These are phyloP conservation scores for Scenedesmus sp. DNA, from an alignment of 163 green algal species.

Conservation along the genomic window DNA sequence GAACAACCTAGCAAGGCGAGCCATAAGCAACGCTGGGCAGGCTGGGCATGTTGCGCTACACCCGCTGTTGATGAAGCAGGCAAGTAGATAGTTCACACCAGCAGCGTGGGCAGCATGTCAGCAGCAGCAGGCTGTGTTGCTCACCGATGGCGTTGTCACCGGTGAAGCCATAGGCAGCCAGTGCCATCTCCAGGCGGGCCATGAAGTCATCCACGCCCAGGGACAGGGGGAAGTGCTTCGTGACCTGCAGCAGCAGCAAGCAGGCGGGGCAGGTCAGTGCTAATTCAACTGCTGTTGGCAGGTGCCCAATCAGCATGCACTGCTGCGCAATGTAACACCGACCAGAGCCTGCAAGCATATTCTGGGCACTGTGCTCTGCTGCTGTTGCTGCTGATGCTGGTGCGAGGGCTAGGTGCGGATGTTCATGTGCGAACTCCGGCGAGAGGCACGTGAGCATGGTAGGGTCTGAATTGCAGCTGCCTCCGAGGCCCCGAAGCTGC, in stretches of 20 bases:
- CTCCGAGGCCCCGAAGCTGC: background rate
- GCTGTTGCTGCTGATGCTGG: background rate
- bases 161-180: conserved; percentile 68
- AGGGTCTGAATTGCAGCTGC: background rate
- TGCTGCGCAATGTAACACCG: background rate
- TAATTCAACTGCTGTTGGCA: background rate
- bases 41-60: no score
- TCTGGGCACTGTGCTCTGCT: background rate
- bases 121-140: background rate
- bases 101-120: no score
- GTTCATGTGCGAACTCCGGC: background rate
- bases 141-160: conserved; percentile 73
- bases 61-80: no score
- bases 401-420: background rate
- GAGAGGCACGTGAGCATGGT: background rate
- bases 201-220: conserved; percentile 73
- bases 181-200: conserved; percentile 62
- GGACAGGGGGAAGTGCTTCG: conserved; percentile 70
- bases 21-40: no score
- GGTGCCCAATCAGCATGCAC: background rate
- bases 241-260: conserved; percentile 39
- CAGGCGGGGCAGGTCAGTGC: background rate
- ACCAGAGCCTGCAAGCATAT: background rate
- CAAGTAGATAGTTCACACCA: background rate
- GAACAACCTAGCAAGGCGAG: no score